These are phyloP conservation scores for Alloteropsis angusta DNA, from an alignment of 202 grass and related monocot genomes.

Conservation along the genomic window DNA sequence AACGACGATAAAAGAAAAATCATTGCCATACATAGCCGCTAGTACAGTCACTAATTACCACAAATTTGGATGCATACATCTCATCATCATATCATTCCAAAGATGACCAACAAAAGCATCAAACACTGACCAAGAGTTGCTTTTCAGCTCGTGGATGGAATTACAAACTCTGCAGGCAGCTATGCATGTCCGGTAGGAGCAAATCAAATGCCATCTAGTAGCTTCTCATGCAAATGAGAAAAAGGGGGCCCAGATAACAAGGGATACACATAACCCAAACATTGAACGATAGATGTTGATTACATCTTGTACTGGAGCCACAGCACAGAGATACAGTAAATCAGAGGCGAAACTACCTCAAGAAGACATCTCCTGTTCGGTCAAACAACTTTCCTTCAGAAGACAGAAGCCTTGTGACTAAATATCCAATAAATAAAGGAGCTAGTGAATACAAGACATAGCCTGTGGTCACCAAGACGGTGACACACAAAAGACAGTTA, in stretches of 20 bases:
- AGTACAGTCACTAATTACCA: too few species aligned
- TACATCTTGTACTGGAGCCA: slow-evolving; percentile 2
- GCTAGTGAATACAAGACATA: background rate
- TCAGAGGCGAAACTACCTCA: too few species aligned
- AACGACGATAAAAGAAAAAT: too few species aligned
- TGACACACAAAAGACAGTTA: background rate
- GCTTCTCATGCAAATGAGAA: background rate
- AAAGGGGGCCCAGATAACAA: background rate
- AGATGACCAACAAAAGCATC: too few species aligned
- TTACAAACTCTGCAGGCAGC: too few species aligned
- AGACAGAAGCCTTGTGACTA: background rate
- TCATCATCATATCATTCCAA: too few species aligned
- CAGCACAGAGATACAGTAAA: background rate
- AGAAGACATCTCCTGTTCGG: too few species aligned
- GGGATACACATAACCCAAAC: background rate
- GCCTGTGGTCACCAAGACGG: background rate
- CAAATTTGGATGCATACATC: too few species aligned
- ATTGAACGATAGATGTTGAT: background rate
- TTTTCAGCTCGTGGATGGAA: too few species aligned
- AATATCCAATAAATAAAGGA: background rate
- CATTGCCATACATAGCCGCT: too few species aligned
- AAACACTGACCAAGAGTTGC: too few species aligned
- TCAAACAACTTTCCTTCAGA: background rate
- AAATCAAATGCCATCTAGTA: background rate
- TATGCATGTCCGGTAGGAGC: too few species aligned